Base-by-base conservation (phyloP, 2,329 filamentous ascomycete genomes). In the Grosmannia clavigera region DNA sequence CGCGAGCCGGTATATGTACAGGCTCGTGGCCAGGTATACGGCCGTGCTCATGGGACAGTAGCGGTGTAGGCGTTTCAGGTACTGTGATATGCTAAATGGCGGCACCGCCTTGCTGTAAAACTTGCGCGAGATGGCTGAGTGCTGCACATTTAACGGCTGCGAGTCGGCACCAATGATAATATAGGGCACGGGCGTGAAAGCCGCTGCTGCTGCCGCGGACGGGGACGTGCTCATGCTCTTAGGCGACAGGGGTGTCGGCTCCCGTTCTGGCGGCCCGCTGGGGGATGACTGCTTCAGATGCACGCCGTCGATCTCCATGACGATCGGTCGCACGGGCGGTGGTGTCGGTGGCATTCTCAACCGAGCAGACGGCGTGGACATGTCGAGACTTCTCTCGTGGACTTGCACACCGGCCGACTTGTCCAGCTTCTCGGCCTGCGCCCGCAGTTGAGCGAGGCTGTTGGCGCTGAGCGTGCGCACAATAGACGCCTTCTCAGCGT, bases 21-120 rank as follows among this genome's bases (percentile, higher is more conserved):
- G 78, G 55, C 88, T 91, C 5, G 92, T 87, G 1, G 92, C 90
- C 31, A 99, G 84, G 73, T 96, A 96, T 11, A 97, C 92, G 29
- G 87, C 92, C 0, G 92, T 91, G 63, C 89, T 95, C 82, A 96
- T 91, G 3, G 94, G 92, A 68, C 92, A 97, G 75, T 88, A 96
- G 61, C 84, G 84, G 73, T 97, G 92, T 61, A 97, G 82, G 19
- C 92, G 88, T 67, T 85, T 78, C 29, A 97, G 81, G 69, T 97
- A 99, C 64, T 94, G 87, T 68, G 87, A 83, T 55, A 96, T 80
- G 43, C 84, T 81, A 65, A 97, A 92, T 12, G 88, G 86, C 25
- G 94, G 92, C 19, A 90, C 84, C 57, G 85, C 83, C 70, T 94
- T 96, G 64, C 88, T 92, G 76, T 94, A 95, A 74, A 99, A 99